phyloP scores from a whole-genome alignment of 1,284 basidiomycete species.

The Neotropicomus parvogracilis region DNA sequence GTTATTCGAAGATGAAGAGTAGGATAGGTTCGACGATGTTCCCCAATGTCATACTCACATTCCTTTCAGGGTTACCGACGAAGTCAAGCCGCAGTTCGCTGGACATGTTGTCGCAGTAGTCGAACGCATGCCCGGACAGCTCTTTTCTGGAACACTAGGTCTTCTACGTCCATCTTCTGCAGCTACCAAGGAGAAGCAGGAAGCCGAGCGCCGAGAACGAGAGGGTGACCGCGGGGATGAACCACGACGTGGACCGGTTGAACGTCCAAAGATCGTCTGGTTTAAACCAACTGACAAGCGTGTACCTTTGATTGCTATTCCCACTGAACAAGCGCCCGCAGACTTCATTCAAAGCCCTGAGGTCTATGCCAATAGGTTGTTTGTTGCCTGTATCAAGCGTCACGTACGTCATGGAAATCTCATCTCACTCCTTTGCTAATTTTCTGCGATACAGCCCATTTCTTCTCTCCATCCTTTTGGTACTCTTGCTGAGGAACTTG shows the following conservation, averaged over 20 bases:
- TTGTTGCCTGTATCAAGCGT: slow-evolving; percentile 98
- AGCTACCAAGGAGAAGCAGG: slow-evolving; percentile 99
- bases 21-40: slow-evolving; percentile 29
- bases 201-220: slow-evolving; percentile 93
- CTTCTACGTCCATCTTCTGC: slow-evolving; percentile 94
- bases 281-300: slow-evolving; percentile 99
- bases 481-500: slow-evolving; percentile 95
- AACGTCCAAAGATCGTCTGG: slow-evolving; percentile 99
- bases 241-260: slow-evolving; percentile 68
- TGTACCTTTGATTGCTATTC: slow-evolving; percentile 97
- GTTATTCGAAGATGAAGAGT: slow-evolving; percentile 97
- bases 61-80: slow-evolving; percentile 80
- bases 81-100: slow-evolving; percentile 92
- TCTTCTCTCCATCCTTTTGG: slow-evolving; percentile 99
- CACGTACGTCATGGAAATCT: slow-evolving; percentile 51
- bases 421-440: slow-evolving; percentile 11
- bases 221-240: slow-evolving; percentile 88
- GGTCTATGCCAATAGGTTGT: slow-evolving; percentile 85
- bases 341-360: slow-evolving; percentile 97
- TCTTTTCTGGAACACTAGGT: slow-evolving; percentile 96
- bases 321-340: slow-evolving; percentile 96
- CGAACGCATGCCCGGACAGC: slow-evolving; percentile 96
- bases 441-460: slow-evolving; percentile 56
- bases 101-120: slow-evolving; percentile 99
- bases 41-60: slow-evolving; percentile 8